Evolutionary conservation across 2,329 filamentous ascomycete genomes (phyloP).

Genomic region (Fusarium staphyleae): DNA sequence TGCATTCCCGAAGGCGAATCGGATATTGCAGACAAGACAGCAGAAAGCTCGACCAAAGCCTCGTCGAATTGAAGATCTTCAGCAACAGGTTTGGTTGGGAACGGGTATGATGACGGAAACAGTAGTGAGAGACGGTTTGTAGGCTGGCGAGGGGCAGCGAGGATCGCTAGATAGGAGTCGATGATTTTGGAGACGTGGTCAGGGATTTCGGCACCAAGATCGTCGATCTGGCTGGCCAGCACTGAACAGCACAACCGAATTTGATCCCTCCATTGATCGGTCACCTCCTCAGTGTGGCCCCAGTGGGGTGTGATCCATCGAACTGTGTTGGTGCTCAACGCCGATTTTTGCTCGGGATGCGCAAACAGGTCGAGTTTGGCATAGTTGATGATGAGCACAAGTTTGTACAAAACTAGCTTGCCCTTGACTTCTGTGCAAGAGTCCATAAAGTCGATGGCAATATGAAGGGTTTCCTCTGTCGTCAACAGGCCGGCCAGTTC

Average conservation of each 20-base stretch:
- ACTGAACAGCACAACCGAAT: conserved; percentile 93
- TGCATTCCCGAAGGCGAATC: conserved; percentile 75
- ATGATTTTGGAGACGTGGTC: conserved; percentile 92
- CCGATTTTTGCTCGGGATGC: conserved; percentile 75
- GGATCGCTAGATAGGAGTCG: conserved; percentile 83
- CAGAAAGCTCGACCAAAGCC: conserved; percentile 84
- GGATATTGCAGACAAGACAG: conserved; percentile 82
- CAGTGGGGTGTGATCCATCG: conserved; percentile 94
- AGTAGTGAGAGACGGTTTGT: conserved; percentile 81
- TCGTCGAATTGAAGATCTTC: conserved; percentile 77
- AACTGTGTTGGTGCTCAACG: conserved; percentile 80
- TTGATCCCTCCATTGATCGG: conserved; percentile 89
- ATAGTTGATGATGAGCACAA: conserved; percentile 92
- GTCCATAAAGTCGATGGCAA: conserved; percentile 93
- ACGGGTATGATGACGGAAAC: conserved; percentile 90
- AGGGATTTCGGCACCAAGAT: conserved; percentile 80
- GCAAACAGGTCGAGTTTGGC: conserved; percentile 83
- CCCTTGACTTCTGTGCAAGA: conserved; percentile 87
- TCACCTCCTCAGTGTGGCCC: conserved; percentile 77
- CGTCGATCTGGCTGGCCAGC: conserved; percentile 81
- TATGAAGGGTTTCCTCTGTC: conserved; percentile 85
- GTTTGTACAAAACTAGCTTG: conserved; percentile 89
- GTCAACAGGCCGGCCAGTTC: conserved; percentile 80
- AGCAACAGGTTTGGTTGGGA: conserved; percentile 74
- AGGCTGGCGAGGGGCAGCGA: conserved; percentile 58